A percentile compares a stretch with the other conserved stretches of the same genome.
Evolutionary conservation across 2,329 filamentous ascomycete genomes (phyloP).

Genomic region (Trichoderma atroviride): DNA sequence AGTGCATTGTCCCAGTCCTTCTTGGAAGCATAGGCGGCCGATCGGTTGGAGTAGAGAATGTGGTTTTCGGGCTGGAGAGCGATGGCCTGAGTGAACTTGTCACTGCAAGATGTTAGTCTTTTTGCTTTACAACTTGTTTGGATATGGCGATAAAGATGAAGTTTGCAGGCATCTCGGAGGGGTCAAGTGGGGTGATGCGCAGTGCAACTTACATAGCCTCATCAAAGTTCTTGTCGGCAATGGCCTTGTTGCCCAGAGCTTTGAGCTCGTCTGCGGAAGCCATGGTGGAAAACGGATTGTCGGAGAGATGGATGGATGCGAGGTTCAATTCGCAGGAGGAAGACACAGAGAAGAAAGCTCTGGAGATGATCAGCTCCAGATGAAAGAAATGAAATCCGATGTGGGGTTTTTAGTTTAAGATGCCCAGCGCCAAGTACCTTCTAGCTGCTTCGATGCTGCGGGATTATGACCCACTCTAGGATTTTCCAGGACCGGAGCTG

Average conservation of each 20-base stretch:
- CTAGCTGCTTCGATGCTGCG: conserved; percentile 50
- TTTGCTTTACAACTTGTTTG: neutral
- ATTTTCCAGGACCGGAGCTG: conserved; percentile 37
- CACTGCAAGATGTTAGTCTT: conserved; percentile 54
- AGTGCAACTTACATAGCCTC: conserved; percentile 79
- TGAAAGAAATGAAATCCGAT: conserved; percentile 23
- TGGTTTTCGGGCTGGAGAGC: conserved; percentile 86
- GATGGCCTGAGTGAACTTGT: conserved; percentile 94
- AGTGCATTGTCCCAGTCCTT: conserved; percentile 84
- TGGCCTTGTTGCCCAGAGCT: conserved; percentile 97
- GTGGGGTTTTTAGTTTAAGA: conserved; percentile 36
- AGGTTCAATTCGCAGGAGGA: neutral
- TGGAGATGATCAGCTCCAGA: conserved; percentile 21
- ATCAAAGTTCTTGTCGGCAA: conserved; percentile 94
- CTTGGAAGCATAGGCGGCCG: conserved; percentile 83
- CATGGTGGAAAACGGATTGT: conserved; percentile 43
- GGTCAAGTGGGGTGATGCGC: conserved; percentile 10
- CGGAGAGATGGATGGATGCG: neutral
- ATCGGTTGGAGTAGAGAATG: conserved; percentile 97
- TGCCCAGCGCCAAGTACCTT: conserved; percentile 34
- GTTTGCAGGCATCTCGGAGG: neutral
- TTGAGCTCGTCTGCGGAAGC: conserved; percentile 79
- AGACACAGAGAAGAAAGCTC: conserved; percentile 14
- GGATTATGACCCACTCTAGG: conserved; percentile 31
- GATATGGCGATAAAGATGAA: neutral